Evolutionary conservation across 305 asterid genomes (phyloP).

Genomic region (Fraxinus baroniana): DNA sequence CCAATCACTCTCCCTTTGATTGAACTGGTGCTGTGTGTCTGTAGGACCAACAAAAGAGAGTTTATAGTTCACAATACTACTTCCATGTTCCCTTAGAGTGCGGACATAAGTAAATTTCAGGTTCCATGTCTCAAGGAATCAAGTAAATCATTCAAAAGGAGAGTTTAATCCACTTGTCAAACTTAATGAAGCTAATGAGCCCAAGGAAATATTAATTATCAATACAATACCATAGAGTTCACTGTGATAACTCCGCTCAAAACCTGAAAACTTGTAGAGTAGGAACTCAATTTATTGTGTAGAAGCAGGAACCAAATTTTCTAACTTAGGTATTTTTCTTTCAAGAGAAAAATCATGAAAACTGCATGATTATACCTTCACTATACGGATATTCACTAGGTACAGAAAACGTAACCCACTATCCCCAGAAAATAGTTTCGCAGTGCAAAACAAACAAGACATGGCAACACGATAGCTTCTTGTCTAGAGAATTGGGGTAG

Average conservation of each 20-base stretch:
- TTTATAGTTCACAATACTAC: slow-evolving; percentile 12
- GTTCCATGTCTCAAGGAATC: slow-evolving; percentile 10
- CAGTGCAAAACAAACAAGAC: background rate
- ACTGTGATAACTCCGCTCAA: slow-evolving; percentile 10
- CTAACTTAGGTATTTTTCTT: slow-evolving; percentile 5
- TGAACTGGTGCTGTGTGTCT: slow-evolving; percentile 93
- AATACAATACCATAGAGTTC: slow-evolving; percentile 7
- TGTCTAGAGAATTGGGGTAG: background rate
- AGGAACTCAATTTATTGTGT: background rate
- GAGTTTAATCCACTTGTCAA: background rate
- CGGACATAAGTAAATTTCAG: background rate
- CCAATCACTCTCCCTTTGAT: slow-evolving; percentile 95
- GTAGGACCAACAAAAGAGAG: slow-evolving; percentile 32
- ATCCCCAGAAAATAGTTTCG: background rate
- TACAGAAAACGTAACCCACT: background rate
- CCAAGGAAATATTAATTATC: slow-evolving; percentile 1
- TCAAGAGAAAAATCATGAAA: background rate
- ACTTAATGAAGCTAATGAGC: background rate
- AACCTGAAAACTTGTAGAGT: background rate
- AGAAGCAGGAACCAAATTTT: background rate
- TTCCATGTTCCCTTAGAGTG: background rate
- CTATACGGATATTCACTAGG: background rate
- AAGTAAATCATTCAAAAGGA: slow-evolving; percentile 9
- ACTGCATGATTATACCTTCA: background rate
- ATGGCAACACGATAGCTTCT: background rate